A percentile compares a stretch with the other conserved stretches of the same genome.
These are phyloP conservation scores for Mariannaea elegans DNA, from an alignment of 2,329 filamentous ascomycete species.

Conservation along the genomic window DNA sequence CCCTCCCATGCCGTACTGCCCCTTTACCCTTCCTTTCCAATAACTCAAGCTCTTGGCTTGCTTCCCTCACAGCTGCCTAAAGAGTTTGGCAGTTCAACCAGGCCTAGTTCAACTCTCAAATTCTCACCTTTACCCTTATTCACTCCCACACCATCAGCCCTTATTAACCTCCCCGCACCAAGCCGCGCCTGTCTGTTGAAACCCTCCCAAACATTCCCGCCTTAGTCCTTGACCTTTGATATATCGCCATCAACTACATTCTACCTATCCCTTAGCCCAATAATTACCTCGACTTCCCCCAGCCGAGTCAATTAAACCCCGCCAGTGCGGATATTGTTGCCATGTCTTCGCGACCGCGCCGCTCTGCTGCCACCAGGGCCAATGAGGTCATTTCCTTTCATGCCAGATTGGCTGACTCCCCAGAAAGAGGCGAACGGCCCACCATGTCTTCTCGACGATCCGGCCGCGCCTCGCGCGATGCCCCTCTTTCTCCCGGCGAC, in stretches of 20 bases:
- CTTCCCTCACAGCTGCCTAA: constrained; percentile 15
- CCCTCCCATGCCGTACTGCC: background rate
- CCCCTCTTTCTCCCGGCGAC: constrained; percentile 58
- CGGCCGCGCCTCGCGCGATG: constrained; percentile 57
- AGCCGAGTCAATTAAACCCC: constrained; percentile 13
- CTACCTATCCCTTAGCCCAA: background rate
- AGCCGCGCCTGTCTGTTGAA: background rate
- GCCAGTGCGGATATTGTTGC: constrained; percentile 35
- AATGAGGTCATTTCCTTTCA: constrained; percentile 54
- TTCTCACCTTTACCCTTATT: constrained; percentile 10
- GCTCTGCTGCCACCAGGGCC: constrained; percentile 54
- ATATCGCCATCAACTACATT: background rate
- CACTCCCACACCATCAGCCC: constrained; percentile 8
- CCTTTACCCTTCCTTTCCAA: background rate
- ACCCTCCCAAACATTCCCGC: background rate
- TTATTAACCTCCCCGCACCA: constrained; percentile 1
- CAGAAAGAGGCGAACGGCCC: constrained; percentile 48
- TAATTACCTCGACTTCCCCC: constrained; percentile 14
- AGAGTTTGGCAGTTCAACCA: constrained; percentile 23
- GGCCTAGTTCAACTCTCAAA: constrained; percentile 40
- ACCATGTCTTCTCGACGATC: constrained; percentile 64
- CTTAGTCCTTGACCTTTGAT: constrained; percentile 1
- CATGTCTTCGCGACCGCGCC: constrained; percentile 60
- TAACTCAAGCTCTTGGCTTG: background rate
- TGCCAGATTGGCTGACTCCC: constrained; percentile 52